Evolutionary conservation across 768 basidiomycete species (phyloP).

Genomic region (Rhizopogon vesiculosus): DNA sequence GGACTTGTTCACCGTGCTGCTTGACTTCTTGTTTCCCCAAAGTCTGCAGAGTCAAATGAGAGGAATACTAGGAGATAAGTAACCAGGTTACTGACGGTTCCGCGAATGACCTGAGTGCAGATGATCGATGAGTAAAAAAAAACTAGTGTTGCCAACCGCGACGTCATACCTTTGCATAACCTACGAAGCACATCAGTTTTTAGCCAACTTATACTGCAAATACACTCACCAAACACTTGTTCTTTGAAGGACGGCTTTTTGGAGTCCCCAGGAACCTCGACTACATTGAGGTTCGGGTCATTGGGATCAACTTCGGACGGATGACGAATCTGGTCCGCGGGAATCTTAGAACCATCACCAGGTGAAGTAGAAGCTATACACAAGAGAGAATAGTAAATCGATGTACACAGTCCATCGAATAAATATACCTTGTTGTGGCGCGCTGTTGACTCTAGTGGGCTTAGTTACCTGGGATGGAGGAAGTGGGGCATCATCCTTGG

Average conservation of each 20-base stretch:
- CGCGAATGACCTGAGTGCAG: slow-evolving; percentile 21
- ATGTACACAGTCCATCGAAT: background rate
- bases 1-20: slow-evolving; percentile 49
- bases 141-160: background rate
- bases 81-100: slow-evolving; percentile 18
- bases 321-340: slow-evolving; percentile 20
- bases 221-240: slow-evolving; percentile 45
- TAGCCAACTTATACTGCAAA: background rate
- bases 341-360: slow-evolving; percentile 30
- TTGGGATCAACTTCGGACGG: slow-evolving; percentile 20
- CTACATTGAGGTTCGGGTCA: slow-evolving; percentile 21
- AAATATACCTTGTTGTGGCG: slow-evolving; percentile 36
- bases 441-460: slow-evolving; percentile 22
- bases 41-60: slow-evolving; percentile 8
- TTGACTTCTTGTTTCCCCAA: slow-evolving; percentile 37
- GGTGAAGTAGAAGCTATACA: slow-evolving; percentile 29
- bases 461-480: slow-evolving; percentile 21
- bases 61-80: background rate
- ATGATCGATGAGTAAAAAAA: slow-evolving; percentile 4
- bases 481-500: background rate
- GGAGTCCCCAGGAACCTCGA: slow-evolving; percentile 16
- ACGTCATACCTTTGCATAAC: slow-evolving; percentile 24
- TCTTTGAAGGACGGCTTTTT: slow-evolving; percentile 52
- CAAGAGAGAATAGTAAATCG: background rate
- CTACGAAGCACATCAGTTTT: slow-evolving; percentile 6